Evolutionary conservation across 768 basidiomycete species (phyloP).

Genomic region (Xerocomellus amylosporus): DNA sequence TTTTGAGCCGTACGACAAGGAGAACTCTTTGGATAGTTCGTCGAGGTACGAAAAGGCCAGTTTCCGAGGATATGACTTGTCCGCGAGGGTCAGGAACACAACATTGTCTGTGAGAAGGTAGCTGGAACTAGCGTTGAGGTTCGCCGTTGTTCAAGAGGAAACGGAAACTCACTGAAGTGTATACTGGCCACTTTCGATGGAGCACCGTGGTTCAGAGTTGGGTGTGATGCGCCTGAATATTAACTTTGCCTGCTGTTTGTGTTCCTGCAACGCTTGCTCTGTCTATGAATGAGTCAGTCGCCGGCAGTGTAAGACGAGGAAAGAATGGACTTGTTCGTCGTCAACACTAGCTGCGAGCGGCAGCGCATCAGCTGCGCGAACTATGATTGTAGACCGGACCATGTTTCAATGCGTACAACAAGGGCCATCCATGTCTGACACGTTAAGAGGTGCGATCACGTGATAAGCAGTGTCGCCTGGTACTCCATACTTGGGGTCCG

Average conservation of each 20-base stretch:
- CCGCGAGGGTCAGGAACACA: slow-evolving; percentile 91
- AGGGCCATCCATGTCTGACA: background rate
- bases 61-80: slow-evolving; percentile 96
- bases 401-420: slow-evolving; percentile 37
- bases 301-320: no score
- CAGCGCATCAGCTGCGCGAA: slow-evolving; percentile 80
- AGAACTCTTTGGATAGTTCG: slow-evolving; percentile 95
- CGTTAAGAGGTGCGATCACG: slow-evolving; percentile 8
- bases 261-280: slow-evolving; percentile 90
- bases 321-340: slow-evolving; percentile 78
- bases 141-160: background rate
- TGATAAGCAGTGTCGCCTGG: background rate
- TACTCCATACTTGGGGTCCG: no score
- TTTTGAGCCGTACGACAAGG: slow-evolving; percentile 86
- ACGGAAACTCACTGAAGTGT: slow-evolving; percentile 81
- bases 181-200: slow-evolving; percentile 92
- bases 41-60: slow-evolving; percentile 97
- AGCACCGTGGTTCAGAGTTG: slow-evolving; percentile 93
- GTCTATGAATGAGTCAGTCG: slow-evolving; percentile 51
- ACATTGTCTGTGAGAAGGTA: slow-evolving; percentile 95
- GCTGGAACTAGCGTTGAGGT: slow-evolving; percentile 41
- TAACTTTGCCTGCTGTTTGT: slow-evolving; percentile 97
- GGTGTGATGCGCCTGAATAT: slow-evolving; percentile 92
- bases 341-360: slow-evolving; percentile 96
- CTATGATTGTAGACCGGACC: slow-evolving; percentile 87